Evolutionary conservation across 495 filamentous ascomycete genomes (phyloP), one percentile per base, ranked within the genome.

Genomic region (Tuber brumale): DNA sequence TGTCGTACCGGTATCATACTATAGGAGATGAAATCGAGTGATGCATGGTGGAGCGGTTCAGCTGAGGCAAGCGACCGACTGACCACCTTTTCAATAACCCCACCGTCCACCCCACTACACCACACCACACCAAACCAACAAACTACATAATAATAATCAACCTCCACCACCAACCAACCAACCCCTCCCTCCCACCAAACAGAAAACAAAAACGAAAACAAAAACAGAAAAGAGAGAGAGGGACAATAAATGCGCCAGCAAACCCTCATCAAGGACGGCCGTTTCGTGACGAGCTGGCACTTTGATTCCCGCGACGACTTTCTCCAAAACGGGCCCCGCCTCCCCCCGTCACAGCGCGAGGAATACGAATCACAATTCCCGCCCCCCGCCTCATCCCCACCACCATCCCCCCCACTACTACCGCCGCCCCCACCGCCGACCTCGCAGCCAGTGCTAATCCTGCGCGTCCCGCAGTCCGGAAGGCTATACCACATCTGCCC

Each of bases 251-350:
- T 66, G 57, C 57, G 57, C 27, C 57, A 66, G 8, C 2, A 66
- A 66, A 66, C 57, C n/a, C n/a, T 66, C 57, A 27, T 66, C 9
- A 66, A 31, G 16, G 27, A 18, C 57, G 57, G 57, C 57, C 57
- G 27, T 66, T 66, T 66, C 57, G 57, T 66, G 27, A 66, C 57
- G 4, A n/a, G 57, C 57, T 66, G 57, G 57, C 57, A 66, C n/a
- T 66, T 66, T 14, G 57, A 66, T 31, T 66, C 57, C 57, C 57
- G 57, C n/a, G 57, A 27, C n/a, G 57, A 66, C 12, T 66, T 66
- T 31, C 27, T 66, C n/a, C n/a, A 66, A 66, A 31, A 66, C n/a
- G n/a, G 57, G n/a, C 12, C 5, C n/a, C 57, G 14, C 27, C 27
- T 66, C n/a, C 57, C 57, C 9, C 5, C 27, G 1, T 2, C 23